These are phyloP conservation scores for Yamadazyma oceani DNA, from an alignment of 1,139 yeast species.

Conservation along the genomic window DNA sequence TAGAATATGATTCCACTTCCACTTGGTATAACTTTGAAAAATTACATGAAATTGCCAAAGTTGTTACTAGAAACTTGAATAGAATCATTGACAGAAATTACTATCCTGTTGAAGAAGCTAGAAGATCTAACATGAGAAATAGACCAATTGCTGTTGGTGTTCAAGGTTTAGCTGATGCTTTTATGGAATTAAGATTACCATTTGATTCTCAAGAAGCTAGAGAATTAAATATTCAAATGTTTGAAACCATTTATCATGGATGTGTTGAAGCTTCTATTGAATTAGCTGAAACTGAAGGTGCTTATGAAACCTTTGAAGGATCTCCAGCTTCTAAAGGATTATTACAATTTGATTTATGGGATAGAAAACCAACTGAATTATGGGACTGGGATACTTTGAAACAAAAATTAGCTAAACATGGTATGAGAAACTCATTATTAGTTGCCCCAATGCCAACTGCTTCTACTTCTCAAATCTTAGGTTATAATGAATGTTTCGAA, in stretches of 20 bases:
- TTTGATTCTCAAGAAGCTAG: slow-evolving; percentile 59
- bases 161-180: slow-evolving; percentile 62
- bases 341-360: slow-evolving; percentile 59
- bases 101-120: slow-evolving; percentile 58
- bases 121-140: slow-evolving; percentile 51
- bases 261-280: slow-evolving; percentile 58
- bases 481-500: slow-evolving; percentile 63
- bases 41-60: slow-evolving; percentile 55
- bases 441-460: slow-evolving; percentile 71
- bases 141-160: slow-evolving; percentile 66
- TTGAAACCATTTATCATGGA: slow-evolving; percentile 62
- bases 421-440: slow-evolving; percentile 57
- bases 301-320: slow-evolving; percentile 50
- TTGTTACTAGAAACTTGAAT: slow-evolving; percentile 55
- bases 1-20: slow-evolving; percentile 39
- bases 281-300: slow-evolving; percentile 49
- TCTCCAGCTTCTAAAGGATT: slow-evolving; percentile 61
- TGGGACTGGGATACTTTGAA: slow-evolving; percentile 59
- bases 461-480: slow-evolving; percentile 61
- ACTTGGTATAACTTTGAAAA: slow-evolving; percentile 54
- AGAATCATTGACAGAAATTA: slow-evolving; percentile 56
- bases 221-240: slow-evolving; percentile 55
- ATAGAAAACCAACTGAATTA: slow-evolving; percentile 55
- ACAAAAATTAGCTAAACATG: slow-evolving; percentile 42
- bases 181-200: slow-evolving; percentile 55